Percentiles rank a stretch among this genome's conserved stretches.
These are phyloP conservation scores for Ganoderma leucocontextum DNA, from an alignment of 1,284 basidiomycete genomes.

Conservation along the genomic window DNA sequence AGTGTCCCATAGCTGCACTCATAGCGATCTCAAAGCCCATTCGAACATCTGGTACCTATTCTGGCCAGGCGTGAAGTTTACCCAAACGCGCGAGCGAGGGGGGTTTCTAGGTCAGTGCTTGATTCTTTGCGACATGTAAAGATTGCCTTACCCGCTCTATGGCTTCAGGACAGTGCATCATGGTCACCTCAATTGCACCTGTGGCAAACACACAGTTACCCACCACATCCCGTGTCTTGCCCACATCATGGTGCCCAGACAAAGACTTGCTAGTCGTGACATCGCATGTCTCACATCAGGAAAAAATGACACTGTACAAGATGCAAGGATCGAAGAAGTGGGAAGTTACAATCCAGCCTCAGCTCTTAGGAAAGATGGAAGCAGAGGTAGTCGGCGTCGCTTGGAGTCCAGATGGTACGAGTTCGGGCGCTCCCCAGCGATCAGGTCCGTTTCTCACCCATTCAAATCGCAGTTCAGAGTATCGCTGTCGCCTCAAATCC, in stretches of 20 bases:
- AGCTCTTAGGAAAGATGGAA: slow-evolving; percentile 42
- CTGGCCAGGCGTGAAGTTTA: not conserved
- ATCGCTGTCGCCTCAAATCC: slow-evolving; percentile 79
- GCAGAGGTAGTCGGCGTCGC: slow-evolving; percentile 65
- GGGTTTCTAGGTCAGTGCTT: not conserved
- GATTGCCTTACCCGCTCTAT: slow-evolving; percentile 8
- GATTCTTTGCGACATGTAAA: no score
- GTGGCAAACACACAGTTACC: slow-evolving; percentile 68
- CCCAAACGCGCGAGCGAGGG: not conserved
- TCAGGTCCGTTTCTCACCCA: slow-evolving; percentile 28
- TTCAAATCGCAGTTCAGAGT: slow-evolving; percentile 61
- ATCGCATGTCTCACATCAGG: slow-evolving; percentile 67
- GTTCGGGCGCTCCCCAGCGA: slow-evolving; percentile 13
- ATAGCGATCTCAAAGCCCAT: not conserved
- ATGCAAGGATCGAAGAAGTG: slow-evolving; percentile 80
- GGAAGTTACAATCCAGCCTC: slow-evolving; percentile 67
- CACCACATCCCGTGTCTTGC: slow-evolving; percentile 61
- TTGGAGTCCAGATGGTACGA: slow-evolving; percentile 84
- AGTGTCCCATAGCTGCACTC: slow-evolving; percentile 2
- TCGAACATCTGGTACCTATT: not conserved
- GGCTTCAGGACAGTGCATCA: not conserved
- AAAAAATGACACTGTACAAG: slow-evolving; percentile 80
- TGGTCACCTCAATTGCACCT: slow-evolving; percentile 57
- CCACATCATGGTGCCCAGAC: slow-evolving; percentile 81
- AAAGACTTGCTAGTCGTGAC: slow-evolving; percentile 80